These are phyloP conservation scores for Aspergillus caelatus DNA, from an alignment of 2,329 filamentous ascomycete species.

Conservation along the genomic window DNA sequence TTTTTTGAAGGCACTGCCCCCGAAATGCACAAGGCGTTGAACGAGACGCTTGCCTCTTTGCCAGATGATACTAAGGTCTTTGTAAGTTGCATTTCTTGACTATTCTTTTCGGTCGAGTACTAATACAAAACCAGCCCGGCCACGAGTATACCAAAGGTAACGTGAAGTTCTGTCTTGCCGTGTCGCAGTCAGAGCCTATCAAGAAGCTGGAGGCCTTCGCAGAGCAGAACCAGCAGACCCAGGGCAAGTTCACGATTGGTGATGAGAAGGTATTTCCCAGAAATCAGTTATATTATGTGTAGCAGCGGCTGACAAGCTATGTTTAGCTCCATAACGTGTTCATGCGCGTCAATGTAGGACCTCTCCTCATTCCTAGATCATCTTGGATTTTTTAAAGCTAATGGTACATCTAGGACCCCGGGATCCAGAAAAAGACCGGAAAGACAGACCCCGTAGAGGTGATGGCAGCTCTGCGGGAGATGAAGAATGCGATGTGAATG, in stretches of 20 bases:
- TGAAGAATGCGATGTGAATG: constrained; percentile 67
- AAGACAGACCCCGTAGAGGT: constrained; percentile 79
- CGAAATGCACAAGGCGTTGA: constrained; percentile 93
- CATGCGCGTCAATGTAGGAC: constrained; percentile 78
- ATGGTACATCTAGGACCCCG: constrained; percentile 65
- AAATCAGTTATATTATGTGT: not conserved
- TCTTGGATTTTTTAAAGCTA: constrained; percentile 20
- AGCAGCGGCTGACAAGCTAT: constrained; percentile 2
- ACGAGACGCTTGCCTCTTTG: constrained; percentile 76
- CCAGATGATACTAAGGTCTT: constrained; percentile 93
- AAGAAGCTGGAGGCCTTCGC: constrained; percentile 78
- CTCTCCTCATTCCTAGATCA: not conserved
- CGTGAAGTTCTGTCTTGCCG: constrained; percentile 80
- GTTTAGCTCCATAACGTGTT: constrained; percentile 88
- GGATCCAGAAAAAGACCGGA: constrained; percentile 80
- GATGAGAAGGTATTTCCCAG: constrained; percentile 77
- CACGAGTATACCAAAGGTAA: constrained; percentile 99
- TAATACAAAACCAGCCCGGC: constrained; percentile 64
- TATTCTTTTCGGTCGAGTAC: not conserved
- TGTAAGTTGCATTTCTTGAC: constrained; percentile 54
- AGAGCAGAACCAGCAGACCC: constrained; percentile 79
- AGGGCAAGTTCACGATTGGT: constrained; percentile 93
- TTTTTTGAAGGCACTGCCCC: constrained; percentile 91
- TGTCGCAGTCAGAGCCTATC: constrained; percentile 74
- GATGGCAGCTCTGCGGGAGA: constrained; percentile 81